phyloP scores from a whole-genome alignment of 306 rosid species.

The Castanopsis chinensis region DNA sequence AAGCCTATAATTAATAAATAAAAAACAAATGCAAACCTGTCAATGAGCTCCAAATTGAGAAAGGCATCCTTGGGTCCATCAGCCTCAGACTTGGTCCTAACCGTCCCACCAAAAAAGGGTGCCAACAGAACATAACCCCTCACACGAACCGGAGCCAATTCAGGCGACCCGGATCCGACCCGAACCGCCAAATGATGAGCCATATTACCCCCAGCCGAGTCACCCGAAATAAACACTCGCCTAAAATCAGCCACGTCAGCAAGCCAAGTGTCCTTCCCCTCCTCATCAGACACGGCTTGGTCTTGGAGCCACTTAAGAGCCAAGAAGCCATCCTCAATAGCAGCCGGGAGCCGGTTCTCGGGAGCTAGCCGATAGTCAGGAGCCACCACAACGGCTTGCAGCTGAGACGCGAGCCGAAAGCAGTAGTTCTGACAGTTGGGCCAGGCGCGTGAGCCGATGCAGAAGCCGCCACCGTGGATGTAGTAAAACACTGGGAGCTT shows the following conservation, averaged over 20 bases:
- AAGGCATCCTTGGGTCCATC: conserved; percentile 81
- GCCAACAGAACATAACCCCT: conserved; percentile 71
- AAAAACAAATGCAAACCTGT: conserved; percentile 38
- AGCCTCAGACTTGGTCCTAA: conserved; percentile 48
- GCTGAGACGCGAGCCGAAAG: conserved; percentile 48
- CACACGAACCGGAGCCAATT: conserved; percentile 50
- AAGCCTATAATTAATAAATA: not conserved
- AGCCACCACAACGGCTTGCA: conserved; percentile 49
- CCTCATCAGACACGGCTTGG: conserved; percentile 41
- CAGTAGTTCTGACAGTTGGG: conserved; percentile 86
- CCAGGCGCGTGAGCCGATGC: conserved; percentile 94
- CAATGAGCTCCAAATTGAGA: conserved; percentile 75
- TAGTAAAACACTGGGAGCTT: conserved; percentile 68
- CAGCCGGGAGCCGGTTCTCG: conserved; percentile 68
- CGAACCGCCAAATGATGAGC: conserved; percentile 67
- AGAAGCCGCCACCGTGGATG: conserved; percentile 91
- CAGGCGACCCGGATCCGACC: conserved; percentile 45
- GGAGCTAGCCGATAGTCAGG: conserved; percentile 87
- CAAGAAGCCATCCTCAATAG: conserved; percentile 59
- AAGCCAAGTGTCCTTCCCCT: conserved; percentile 60
- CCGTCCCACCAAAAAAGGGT: conserved; percentile 78
- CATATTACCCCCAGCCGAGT: conserved; percentile 83
- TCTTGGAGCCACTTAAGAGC: conserved; percentile 72
- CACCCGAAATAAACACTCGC: conserved; percentile 66
- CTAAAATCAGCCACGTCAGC: conserved; percentile 59